These are phyloP conservation scores for Thalia dealbata DNA, from an alignment of 176 grass and related monocot genomes.

Conservation along the genomic window DNA sequence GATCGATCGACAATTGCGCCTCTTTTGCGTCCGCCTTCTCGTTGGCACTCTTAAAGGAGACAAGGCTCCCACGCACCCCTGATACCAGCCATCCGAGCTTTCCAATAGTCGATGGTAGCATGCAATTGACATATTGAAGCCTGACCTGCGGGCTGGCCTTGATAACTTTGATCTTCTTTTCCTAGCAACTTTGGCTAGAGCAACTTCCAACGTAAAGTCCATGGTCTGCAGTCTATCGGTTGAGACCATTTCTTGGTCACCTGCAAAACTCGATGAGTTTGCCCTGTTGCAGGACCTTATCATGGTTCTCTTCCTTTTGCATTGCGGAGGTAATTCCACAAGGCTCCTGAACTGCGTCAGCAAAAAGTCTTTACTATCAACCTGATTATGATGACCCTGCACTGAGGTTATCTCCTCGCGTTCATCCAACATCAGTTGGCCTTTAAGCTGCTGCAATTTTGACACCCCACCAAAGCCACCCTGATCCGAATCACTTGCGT, in stretches of 20 bases:
- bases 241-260: background rate
- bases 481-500: conserved; percentile 8
- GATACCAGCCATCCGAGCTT: background rate
- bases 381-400: background rate
- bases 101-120: background rate
- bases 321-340: background rate
- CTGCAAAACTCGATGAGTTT: conserved; percentile 18
- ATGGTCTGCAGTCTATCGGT: conserved; percentile 22
- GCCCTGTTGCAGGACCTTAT: background rate
- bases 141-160: conserved; percentile 24
- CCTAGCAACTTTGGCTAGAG: conserved; percentile 27
- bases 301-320: conserved; percentile 3
- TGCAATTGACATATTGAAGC: conserved; percentile 12
- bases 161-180: conserved; percentile 37
- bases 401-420: background rate
- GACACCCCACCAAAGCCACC: conserved; percentile 4
- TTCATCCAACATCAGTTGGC: background rate
- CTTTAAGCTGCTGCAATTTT: background rate
- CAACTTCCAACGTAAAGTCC: conserved; percentile 31
- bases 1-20: conserved; percentile 13
- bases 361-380: background rate
- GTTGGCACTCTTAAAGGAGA: conserved; percentile 33
- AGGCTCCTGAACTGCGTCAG: background rate
- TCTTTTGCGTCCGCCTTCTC: conserved; percentile 40
- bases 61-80: conserved; percentile 35